These are phyloP conservation scores for Flaveria bidentis DNA, from an alignment of 129 eudicot genomes.

Conservation along the genomic window DNA sequence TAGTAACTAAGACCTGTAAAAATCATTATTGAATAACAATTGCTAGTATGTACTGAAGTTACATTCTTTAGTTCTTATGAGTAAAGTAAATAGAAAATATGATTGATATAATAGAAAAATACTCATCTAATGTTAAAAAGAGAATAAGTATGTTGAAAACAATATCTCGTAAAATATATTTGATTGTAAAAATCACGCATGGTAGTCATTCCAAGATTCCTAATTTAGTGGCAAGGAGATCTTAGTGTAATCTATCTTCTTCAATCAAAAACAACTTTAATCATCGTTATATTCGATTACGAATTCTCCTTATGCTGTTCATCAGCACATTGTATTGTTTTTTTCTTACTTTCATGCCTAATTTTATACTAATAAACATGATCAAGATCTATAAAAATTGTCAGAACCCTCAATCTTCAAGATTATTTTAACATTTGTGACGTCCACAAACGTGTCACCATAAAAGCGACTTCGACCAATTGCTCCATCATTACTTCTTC, in stretches of 20 bases:
- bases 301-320: too few species aligned
- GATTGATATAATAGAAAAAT: too few species aligned
- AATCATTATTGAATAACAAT: too few species aligned
- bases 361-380: slow-evolving; percentile 2
- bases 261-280: not conserved
- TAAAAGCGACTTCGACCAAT: slow-evolving; percentile 31
- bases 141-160: too few species aligned
- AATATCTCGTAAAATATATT: too few species aligned
- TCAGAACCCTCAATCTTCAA: not conserved
- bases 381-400: not conserved
- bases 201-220: not conserved
- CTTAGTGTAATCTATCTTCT: not conserved
- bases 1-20: too few species aligned
- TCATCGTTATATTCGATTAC: too few species aligned
- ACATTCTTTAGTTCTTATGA: too few species aligned
- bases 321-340: too few species aligned
- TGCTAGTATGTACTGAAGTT: too few species aligned
- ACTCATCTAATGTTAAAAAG: too few species aligned
- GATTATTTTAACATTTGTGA: slow-evolving; percentile 25
- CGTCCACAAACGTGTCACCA: slow-evolving; percentile 4
- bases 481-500: slow-evolving; percentile 23
- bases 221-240: not conserved
- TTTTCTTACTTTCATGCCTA: not conserved
- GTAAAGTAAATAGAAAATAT: too few species aligned
- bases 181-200: not conserved